These are phyloP conservation scores for Eucalyptus victrix DNA, from an alignment of 345 rosid genomes.

Conservation along the genomic window DNA sequence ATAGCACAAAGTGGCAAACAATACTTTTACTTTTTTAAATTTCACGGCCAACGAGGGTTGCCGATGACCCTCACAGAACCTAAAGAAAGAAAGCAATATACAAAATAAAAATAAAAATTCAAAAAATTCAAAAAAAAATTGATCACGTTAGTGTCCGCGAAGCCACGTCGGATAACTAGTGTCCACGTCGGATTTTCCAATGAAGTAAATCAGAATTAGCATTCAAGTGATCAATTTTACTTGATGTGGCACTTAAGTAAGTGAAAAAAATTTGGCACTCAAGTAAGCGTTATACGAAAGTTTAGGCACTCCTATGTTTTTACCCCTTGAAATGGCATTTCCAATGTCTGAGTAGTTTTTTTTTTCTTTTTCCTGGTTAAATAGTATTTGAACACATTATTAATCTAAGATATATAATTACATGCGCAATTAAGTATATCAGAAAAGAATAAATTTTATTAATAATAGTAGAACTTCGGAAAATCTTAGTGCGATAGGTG, in stretches of 20 bases:
- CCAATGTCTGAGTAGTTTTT: not conserved
- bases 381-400: no score
- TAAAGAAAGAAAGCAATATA: no score
- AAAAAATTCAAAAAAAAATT: no score
- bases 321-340: no score
- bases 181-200: no score
- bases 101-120: no score
- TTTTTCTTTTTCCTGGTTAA: not conserved
- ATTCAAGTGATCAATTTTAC: no score
- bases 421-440: not conserved
- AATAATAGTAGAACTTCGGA: not conserved
- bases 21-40: not conserved
- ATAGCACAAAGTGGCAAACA: not conserved
- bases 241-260: no score
- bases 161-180: rapidly evolving
- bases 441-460: no score
- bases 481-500: not conserved
- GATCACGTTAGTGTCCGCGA: rapidly evolving
- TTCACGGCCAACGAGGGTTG: not conserved
- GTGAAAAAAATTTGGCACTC: not conserved
- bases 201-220: no score
- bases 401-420: not conserved
- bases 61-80: not conserved
- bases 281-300: no score
- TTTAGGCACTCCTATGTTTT: no score